Conservation (phyloP, 2,329 filamentous ascomycete genomes). For the Arthrobotrys conoides region DNA sequence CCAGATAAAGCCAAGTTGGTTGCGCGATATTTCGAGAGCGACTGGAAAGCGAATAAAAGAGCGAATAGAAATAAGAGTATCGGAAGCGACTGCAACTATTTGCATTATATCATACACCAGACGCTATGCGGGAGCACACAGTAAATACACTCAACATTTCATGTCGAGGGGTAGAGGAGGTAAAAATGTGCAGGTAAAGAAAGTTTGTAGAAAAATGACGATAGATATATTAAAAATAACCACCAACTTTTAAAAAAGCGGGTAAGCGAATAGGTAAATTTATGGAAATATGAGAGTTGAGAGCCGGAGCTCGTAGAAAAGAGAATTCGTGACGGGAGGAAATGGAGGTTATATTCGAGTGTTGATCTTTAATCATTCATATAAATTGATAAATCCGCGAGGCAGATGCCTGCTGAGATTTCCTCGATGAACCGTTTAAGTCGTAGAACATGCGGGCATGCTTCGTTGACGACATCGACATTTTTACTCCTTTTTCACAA, state of each 20-base stretch:
- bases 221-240: slow-evolving; percentile 29
- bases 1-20: slow-evolving; percentile 35
- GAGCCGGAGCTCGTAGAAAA: neutral
- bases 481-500: slow-evolving; percentile 57
- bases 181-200: slow-evolving; percentile 27
- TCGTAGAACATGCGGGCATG: slow-evolving; percentile 33
- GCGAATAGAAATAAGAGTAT: slow-evolving; percentile 37
- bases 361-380: slow-evolving; percentile 65
- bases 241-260: slow-evolving; percentile 20
- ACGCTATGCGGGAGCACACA: slow-evolving; percentile 60
- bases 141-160: slow-evolving; percentile 52
- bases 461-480: slow-evolving; percentile 31
- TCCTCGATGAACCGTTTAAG: slow-evolving; percentile 65
- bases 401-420: slow-evolving; percentile 65
- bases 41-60: slow-evolving; percentile 23
- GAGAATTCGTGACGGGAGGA: slow-evolving; percentile 54
- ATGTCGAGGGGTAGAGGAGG: slow-evolving; percentile 24
- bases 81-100: slow-evolving; percentile 58
- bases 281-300: slow-evolving; percentile 13
- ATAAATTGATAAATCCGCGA: slow-evolving; percentile 66
- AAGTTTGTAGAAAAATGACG: slow-evolving; percentile 24
- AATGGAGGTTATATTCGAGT: slow-evolving; percentile 65
- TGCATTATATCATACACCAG: slow-evolving; percentile 60
- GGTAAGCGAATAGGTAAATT: neutral
- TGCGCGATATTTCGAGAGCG: slow-evolving; percentile 32